These are phyloP conservation scores for Diatrype stigma DNA, from an alignment of 2,329 filamentous ascomycete species.

Conservation along the genomic window DNA sequence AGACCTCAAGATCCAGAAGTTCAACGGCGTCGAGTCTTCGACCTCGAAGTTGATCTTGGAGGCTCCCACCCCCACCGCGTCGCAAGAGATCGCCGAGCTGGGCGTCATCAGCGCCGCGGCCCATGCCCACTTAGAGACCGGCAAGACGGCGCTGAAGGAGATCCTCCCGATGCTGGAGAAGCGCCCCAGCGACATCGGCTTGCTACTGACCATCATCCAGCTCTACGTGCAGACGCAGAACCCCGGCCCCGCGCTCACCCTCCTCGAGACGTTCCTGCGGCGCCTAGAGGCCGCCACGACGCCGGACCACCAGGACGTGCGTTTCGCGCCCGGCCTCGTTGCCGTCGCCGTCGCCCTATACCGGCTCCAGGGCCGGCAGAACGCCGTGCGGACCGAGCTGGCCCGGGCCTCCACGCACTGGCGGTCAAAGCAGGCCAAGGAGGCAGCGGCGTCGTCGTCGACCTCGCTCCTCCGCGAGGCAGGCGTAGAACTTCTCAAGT, in stretches of 20 bases:
- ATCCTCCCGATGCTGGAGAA: constrained; percentile 67
- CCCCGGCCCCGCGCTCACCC: constrained; percentile 65
- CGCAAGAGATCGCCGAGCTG: constrained; percentile 34
- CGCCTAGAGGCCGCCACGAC: constrained; percentile 61
- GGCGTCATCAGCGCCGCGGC: constrained; percentile 67
- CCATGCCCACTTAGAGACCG: constrained; percentile 57
- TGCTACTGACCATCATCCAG: constrained; percentile 76
- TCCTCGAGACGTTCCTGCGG: constrained; percentile 71
- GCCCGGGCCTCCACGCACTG: constrained; percentile 79
- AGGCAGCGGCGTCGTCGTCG: constrained; percentile 51
- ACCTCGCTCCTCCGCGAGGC: constrained; percentile 74
- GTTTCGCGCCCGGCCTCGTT: constrained; percentile 81
- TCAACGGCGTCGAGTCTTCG: constrained; percentile 52
- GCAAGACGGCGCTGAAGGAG: constrained; percentile 64
- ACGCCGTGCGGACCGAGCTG: constrained; percentile 68
- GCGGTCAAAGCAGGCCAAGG: constrained; percentile 52
- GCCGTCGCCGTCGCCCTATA: constrained; percentile 78
- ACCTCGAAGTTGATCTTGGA: constrained; percentile 38
- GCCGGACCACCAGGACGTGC: constrained; percentile 59
- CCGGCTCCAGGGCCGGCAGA: constrained; percentile 67
- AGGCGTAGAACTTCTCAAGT: constrained; percentile 77
- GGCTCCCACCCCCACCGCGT: constrained; percentile 21
- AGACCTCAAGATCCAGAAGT: constrained; percentile 65
- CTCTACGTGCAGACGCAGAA: constrained; percentile 72
- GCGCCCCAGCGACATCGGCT: constrained; percentile 73